A percentile compares a stretch with the other conserved stretches of the same genome.
phyloP scores from a whole-genome alignment of 2,329 filamentous ascomycete species.

The Talaromyces sp. region DNA sequence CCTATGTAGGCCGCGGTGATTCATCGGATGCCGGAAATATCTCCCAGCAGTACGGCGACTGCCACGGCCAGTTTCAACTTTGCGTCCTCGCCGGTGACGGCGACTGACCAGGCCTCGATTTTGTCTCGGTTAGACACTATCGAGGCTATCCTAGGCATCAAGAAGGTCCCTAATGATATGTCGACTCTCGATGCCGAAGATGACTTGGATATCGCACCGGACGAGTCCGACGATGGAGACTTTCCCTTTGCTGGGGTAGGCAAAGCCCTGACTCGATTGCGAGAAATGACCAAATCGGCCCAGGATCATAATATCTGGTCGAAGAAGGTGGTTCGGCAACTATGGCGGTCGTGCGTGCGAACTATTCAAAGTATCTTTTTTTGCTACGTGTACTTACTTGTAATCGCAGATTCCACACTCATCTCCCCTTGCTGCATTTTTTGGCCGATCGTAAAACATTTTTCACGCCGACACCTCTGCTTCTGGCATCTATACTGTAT shows the following conservation, averaged over 20 bases:
- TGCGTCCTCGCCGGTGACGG: conserved; percentile 10
- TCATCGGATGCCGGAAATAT: conserved; percentile 16
- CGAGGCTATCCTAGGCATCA: conserved; percentile 21
- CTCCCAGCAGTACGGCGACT: background rate
- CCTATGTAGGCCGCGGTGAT: conserved; percentile 22
- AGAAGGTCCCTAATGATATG: conserved; percentile 7
- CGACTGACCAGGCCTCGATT: conserved; percentile 14
- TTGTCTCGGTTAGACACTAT: conserved; percentile 23
- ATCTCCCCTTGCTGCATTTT: conserved; percentile 26
- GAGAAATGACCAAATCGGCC: conserved; percentile 17
- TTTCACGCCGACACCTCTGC: conserved; percentile 20
- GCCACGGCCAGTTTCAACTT: conserved; percentile 1
- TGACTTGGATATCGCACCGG: conserved; percentile 7
- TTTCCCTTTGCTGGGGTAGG: conserved; percentile 17
- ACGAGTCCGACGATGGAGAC: conserved; percentile 14
- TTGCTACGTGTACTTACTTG: conserved; percentile 1
- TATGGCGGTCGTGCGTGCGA: conserved; percentile 23
- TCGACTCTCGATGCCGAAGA: background rate
- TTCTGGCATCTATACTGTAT: conserved; percentile 25
- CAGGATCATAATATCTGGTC: conserved; percentile 21
- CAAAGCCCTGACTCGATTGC: conserved; percentile 21
- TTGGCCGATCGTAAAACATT: conserved; percentile 23
- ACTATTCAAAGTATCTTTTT: background rate
- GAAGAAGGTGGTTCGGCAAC: conserved; percentile 18
- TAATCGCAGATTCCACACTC: conserved; percentile 20